Conservation (phyloP, 257 asterid species). For the Solanum arcanum region DNA sequence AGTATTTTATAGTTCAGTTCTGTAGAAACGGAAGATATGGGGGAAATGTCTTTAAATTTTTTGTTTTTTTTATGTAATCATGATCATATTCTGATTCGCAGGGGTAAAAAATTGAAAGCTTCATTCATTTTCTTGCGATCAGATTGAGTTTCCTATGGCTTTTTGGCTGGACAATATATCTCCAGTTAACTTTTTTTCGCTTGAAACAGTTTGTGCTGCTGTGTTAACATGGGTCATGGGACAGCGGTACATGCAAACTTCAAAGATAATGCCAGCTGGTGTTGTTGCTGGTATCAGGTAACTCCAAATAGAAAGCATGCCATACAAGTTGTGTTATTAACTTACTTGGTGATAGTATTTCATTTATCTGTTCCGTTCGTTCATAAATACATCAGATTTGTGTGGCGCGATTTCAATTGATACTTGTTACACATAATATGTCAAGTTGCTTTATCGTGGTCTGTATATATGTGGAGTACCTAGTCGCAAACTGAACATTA, state of each 20-base stretch:
- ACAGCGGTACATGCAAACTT: constrained; percentile 62
- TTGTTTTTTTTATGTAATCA: neutral
- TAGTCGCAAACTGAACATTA: neutral
- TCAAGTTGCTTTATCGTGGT: neutral
- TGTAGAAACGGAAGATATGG: neutral
- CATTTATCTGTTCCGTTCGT: neutral
- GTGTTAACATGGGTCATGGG: constrained; percentile 70
- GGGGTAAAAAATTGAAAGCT: neutral
- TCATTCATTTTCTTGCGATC: neutral
- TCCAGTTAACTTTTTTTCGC: neutral
- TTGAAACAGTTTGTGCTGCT: constrained; percentile 58
- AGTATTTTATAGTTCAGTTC: neutral
- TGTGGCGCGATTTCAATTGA: neutral
- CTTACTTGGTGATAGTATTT: neutral
- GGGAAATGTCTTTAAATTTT: neutral
- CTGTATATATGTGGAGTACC: neutral
- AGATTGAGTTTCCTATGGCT: neutral
- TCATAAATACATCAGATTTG: neutral
- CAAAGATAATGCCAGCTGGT: constrained; percentile 97
- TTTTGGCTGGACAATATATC: neutral
- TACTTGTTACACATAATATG: neutral
- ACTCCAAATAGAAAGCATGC: neutral
- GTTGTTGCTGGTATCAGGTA: constrained; percentile 92
- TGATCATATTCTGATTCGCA: neutral
- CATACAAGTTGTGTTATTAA: neutral